Base-by-base conservation (phyloP, 2,329 filamentous ascomycete species). In the Aspergillus ruber region DNA sequence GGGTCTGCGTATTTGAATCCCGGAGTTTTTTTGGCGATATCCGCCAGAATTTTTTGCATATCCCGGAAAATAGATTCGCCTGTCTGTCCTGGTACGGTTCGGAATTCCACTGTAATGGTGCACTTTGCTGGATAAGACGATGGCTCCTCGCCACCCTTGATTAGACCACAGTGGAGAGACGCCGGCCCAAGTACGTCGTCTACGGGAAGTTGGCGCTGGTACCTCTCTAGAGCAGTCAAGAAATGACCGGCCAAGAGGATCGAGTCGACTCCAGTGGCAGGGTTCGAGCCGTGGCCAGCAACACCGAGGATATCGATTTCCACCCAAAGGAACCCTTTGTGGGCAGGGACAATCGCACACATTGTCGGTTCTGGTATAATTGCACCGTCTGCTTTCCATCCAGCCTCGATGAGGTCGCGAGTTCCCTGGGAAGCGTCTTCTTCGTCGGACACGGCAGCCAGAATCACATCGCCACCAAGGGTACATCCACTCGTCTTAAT, bases 401-500 rank as follows among this genome's bases (percentile, higher is more conserved):
- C 78, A 2, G 75, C 74, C 9, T 62, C 63, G 1, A 81, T 56
- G 0, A 80, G 52, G 36, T 79, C 67, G 48, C 74, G 70, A 0
- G 77, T 81, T 1, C 78, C 78, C 9, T 74, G 73, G 23, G 74
- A 78, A 4, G 63, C 57, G 38, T 68, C 69, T 51, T 81, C 78
- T 46, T 81, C 77, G 39, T 81, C 78, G 0, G 77, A 73, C 3
- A 81, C 78, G 1, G 72, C 77, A 0, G 77, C 67, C 5, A 81
- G 63, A 7, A 81, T 74, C 7, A 80, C 68, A 42, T 80, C 73
- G 3, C 78, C 78, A 0, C 63, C 57, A 8, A 74, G 66, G 17
- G 40, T 33, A 3, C 50, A 47, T 1, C 56, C 51, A 15, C 53
- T 59, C 10, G 58, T 58, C 42, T 72, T 74, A 3, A 65, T 63